A percentile compares a stretch with the other conserved stretches of the same genome.
phyloP scores from a whole-genome alignment of 805 yeast species.

The Wickerhamomyces canadensis region DNA sequence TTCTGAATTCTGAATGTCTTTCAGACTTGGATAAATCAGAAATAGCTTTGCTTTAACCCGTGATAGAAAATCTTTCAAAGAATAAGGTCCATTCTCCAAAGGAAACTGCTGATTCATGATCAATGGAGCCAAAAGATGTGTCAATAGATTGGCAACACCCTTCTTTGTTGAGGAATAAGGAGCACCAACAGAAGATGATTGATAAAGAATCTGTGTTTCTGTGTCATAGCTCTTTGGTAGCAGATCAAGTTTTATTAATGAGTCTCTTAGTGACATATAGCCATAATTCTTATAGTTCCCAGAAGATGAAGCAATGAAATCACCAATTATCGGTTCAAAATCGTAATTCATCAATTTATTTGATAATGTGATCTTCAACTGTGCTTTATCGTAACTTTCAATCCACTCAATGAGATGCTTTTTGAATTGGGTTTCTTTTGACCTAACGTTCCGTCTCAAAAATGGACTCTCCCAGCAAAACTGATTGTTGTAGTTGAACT shows the following conservation, averaged over 20 bases:
- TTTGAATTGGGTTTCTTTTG: constrained; percentile 33
- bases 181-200: constrained; percentile 27
- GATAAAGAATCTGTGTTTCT: constrained; percentile 25
- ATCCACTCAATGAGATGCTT: constrained; percentile 41
- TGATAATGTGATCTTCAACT: constrained; percentile 25
- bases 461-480: constrained; percentile 61
- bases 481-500: constrained; percentile 55
- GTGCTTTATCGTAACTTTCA: constrained; percentile 31
- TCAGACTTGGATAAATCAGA: constrained; percentile 40
- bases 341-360: constrained; percentile 30
- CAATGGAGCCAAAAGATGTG: constrained; percentile 21
- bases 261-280: constrained; percentile 14
- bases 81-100: constrained; percentile 9
- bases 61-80: constrained; percentile 20
- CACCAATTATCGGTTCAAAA: constrained; percentile 43
- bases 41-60: constrained; percentile 27
- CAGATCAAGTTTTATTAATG: constrained; percentile 14
- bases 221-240: constrained; percentile 6
- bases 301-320: constrained; percentile 53
- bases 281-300: constrained; percentile 31
- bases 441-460: constrained; percentile 10
- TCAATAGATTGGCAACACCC: constrained; percentile 16
- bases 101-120: constrained; percentile 9
- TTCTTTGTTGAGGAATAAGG: constrained; percentile 8
- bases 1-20: constrained; percentile 33